Base-by-base conservation (phyloP, 495 filamentous ascomycete genomes). In the Penicillium soppii region DNA sequence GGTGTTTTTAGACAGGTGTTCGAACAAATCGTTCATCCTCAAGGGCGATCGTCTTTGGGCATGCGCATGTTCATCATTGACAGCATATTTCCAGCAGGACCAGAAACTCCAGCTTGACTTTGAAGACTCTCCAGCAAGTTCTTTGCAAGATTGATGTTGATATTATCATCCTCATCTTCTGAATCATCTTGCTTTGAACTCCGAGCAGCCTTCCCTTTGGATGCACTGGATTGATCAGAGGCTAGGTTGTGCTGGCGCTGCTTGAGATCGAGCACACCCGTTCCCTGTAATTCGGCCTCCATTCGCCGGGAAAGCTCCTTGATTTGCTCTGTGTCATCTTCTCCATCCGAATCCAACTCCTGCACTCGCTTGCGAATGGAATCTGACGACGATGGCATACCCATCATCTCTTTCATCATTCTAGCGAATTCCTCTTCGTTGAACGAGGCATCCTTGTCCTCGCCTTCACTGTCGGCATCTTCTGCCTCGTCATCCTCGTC, bases 351-450 rank as follows among this genome's bases (percentile, higher is more conserved):
- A 12, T 76, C 78, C 7, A 81, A 30, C 35, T 83, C 80, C 54
- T 80, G 58, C 12, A 77, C 62, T 50, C 62, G 65, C 23, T 66
- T 69, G 26, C 61, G 59, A 35, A 67, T 49, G 7, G 57, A 58
- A 22, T 66, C 70, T 4, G 70, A 32, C 39, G 47, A 53, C 40
- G 67, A 60, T 13, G 89, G 86, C 67, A 95, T 75, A 9, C 89
- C 89, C 89, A 94, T 94, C 89, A 96, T 96, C 63, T 95, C 91
- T 46, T 85, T 83, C 90, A 97, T 96, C 85, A 95, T 89, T 41
- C 61, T 75, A 15, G 85, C 74, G 59, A 96, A 96, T 52, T 91
- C 87, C 21, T 85, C 83, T 68, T 96, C 91, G 58, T 96, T 83
- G 55, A 95, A 91, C 27, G 82, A 84, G 2, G 87, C 81, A 44